Conservation (phyloP, 805 yeast genomes). For the Hanseniaspora nectarophila region DNA sequence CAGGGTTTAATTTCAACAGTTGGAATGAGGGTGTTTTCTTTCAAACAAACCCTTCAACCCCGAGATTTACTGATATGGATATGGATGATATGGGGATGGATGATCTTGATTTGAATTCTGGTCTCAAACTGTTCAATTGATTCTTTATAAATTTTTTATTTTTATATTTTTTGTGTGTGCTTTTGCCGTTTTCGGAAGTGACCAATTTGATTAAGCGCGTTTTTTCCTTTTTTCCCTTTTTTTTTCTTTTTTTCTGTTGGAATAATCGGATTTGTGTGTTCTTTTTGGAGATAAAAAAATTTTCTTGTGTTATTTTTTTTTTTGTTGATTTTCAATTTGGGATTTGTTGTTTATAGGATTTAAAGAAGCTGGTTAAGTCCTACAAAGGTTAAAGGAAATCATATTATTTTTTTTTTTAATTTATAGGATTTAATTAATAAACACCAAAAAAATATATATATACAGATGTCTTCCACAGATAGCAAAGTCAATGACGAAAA, state of each 20-base stretch:
- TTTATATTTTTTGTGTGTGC: background rate
- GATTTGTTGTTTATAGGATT: background rate
- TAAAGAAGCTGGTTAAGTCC: slow-evolving; percentile 2
- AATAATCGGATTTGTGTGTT: background rate
- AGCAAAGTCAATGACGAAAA: slow-evolving; percentile 9
- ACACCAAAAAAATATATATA: background rate
- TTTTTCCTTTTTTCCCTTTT: no score
- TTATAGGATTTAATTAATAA: background rate
- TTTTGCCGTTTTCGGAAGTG: background rate
- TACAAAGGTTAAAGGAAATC: background rate
- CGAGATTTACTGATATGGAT: background rate
- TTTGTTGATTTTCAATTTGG: background rate
- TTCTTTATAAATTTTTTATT: background rate
- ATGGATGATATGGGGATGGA: background rate
- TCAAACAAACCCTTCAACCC: background rate
- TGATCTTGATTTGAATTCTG: background rate
- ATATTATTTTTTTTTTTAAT: background rate
- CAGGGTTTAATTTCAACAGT: background rate
- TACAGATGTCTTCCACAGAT: background rate
- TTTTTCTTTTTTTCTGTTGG: no score
- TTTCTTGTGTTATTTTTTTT: background rate
- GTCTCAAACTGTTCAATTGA: background rate
- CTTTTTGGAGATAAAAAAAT: background rate
- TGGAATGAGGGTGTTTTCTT: background rate
- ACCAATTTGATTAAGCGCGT: background rate